Evolutionary conservation across 192 early-diverging fungal genomes (phyloP), one percentile per base, ranked within the genome.

Genomic region (Coemansia sp.): DNA sequence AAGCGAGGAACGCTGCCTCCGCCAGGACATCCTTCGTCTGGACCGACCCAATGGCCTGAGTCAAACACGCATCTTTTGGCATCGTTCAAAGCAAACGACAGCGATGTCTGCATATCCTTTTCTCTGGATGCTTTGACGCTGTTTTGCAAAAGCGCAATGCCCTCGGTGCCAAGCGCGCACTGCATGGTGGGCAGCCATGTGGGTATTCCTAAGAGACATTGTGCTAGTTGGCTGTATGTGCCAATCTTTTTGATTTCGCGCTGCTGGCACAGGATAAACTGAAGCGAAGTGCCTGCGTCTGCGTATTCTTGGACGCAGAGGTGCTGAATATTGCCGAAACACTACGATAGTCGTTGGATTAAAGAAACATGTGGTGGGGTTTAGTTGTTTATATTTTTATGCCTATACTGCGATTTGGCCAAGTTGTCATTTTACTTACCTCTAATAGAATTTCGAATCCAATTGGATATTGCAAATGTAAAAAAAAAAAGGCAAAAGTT

Each of bases 301-400:
- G 72, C 36, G 48, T 83, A 78, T 38, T 83, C 67, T 64, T 83
- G 81, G 8, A 78, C 76, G 32, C 81, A 83, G 18, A 83, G 76
- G 9, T 83, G 81, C 61, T 83, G 81, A 41, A 83, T 60, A 18
- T 83, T 78, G 14, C 73, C 81, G 61, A 78, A 72, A 9, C 81
- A 83, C 81, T 83, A 83, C 62, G 39, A 41, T 41, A 11, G 64
- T 48, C 8, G 55, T 65, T 39, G 45, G 14, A 43, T 32, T 18
- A 60, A 53, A 53, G 15, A 58, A 22, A 6, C 33, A 28, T 14
- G 32, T 33, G 33, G 1, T 33, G 20, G 17, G n/a, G n/a, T 18
- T 12, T 58, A 32, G 5, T 5, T 71, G 2, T 51, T 15, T 65
- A 17, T 51, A 6, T 39, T 51, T 38, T 11, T 71, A 28, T 66